Conservation (phyloP, 2,329 filamentous ascomycete genomes). For the Aspergillus awamori region DNA sequence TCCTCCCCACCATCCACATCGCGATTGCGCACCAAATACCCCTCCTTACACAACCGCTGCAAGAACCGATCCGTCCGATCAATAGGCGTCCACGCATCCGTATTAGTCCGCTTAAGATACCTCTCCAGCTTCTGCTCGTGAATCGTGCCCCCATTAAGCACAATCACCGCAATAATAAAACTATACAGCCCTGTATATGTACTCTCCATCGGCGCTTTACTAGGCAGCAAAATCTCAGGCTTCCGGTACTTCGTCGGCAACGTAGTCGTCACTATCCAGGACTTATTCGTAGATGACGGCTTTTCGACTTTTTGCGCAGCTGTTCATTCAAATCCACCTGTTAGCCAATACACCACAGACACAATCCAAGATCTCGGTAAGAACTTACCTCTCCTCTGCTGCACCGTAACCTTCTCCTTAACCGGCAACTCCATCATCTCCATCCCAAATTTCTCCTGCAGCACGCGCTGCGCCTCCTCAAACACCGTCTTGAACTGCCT, state of each 20-base stretch:
- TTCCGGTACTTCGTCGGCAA: slow-evolving; percentile 69
- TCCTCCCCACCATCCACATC: slow-evolving; percentile 74
- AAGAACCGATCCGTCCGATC: slow-evolving; percentile 77
- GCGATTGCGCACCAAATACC: slow-evolving; percentile 75
- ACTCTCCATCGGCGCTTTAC: slow-evolving; percentile 72
- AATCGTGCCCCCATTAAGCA: slow-evolving; percentile 71
- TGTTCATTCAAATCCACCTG: slow-evolving; percentile 19
- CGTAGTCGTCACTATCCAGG: slow-evolving; percentile 76
- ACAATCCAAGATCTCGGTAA: not conserved
- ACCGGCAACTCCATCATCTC: slow-evolving; percentile 80
- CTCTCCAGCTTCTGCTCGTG: slow-evolving; percentile 77
- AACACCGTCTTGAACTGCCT: slow-evolving; percentile 78
- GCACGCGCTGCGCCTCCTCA: slow-evolving; percentile 70
- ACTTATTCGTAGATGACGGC: slow-evolving; percentile 58
- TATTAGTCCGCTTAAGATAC: slow-evolving; percentile 73
- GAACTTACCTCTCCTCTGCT: slow-evolving; percentile 71
- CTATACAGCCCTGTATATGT: slow-evolving; percentile 81
- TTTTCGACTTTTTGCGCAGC: slow-evolving; percentile 54
- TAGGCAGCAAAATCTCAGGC: slow-evolving; percentile 69
- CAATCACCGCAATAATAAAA: slow-evolving; percentile 75
- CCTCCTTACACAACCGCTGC: slow-evolving; percentile 74
- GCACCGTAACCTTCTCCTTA: slow-evolving; percentile 77
- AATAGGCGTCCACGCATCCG: slow-evolving; percentile 71
- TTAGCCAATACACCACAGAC: not conserved
- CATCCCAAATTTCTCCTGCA: slow-evolving; percentile 84